Conservation (phyloP, 805 yeast genomes). For the Danielia oregonensis region DNA sequence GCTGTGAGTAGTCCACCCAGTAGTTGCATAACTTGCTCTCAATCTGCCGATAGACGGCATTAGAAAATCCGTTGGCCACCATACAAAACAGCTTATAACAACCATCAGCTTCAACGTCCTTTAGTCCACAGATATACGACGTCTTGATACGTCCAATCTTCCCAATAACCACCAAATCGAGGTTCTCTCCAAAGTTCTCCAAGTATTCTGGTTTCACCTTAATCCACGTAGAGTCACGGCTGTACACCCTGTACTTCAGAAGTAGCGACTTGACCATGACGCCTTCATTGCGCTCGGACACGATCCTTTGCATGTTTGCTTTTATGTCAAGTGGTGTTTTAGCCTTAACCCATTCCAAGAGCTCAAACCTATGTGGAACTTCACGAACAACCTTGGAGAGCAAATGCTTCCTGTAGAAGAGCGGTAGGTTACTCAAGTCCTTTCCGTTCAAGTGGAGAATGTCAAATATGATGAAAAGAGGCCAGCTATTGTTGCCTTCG, state of each 20-base stretch:
- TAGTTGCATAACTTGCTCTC: constrained; percentile 52
- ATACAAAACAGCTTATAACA: constrained; percentile 65
- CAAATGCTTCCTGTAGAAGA: constrained; percentile 53
- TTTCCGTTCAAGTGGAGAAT: constrained; percentile 64
- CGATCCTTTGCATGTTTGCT: constrained; percentile 51
- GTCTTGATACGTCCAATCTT: constrained; percentile 69
- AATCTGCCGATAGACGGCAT: constrained; percentile 57
- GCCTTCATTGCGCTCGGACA: constrained; percentile 73
- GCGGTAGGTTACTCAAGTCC: constrained; percentile 51
- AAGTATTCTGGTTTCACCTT: constrained; percentile 91
- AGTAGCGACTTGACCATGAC: constrained; percentile 65
- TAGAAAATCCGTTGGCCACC: constrained; percentile 81
- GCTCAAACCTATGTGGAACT: constrained; percentile 46
- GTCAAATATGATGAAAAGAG: constrained; percentile 69
- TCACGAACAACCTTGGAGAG: constrained; percentile 45
- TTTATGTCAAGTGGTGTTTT: constrained; percentile 50
- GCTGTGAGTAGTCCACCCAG: constrained; percentile 46
- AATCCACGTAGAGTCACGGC: constrained; percentile 67
- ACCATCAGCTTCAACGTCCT: constrained; percentile 38
- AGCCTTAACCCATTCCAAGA: constrained; percentile 40
- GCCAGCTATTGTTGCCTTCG: constrained; percentile 36
- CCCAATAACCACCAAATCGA: constrained; percentile 78
- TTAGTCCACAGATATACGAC: constrained; percentile 70
- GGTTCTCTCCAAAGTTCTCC: constrained; percentile 79
- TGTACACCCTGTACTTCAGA: constrained; percentile 58